Evolutionary conservation across 2,329 filamentous ascomycete species (phyloP), one percentile per base, ranked within the genome.

Genomic region (Mollisiaceae sp.): DNA sequence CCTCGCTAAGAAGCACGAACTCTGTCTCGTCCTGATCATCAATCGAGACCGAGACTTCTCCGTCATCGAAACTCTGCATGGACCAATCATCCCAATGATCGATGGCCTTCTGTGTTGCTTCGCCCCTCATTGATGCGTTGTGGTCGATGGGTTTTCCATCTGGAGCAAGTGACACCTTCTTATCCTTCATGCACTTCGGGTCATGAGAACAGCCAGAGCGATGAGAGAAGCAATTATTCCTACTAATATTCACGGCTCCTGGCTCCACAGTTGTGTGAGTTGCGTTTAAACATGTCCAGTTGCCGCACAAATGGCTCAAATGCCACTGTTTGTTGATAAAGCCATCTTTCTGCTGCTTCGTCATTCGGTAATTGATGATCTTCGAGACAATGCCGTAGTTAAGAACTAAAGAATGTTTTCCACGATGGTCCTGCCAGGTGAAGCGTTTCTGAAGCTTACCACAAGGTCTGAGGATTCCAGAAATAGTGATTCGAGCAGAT

Each of bases 211-310:
- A 75, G n/a, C 70, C 72, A 3, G 58, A 58, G 2, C 66, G 45
- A 59, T 72, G 72, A 27, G 65, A 67, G 60, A 75, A 76, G 64
- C 75, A 76, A 22, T 64, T 68, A 20, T 76, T 76, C 11, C 75
- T 64, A 39, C 65, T 65, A 12, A 65, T 56, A 55, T 76, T 76
- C 27, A 70, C 62, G 20, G 4, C 58, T 18, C 70, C 69, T 2
- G 69, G 62, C 60, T 77, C 75, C 12, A 76, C 66, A 0, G 70
- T 74, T 0, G 71, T 67, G 41, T 77, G 75, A 15, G 45, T 38
- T 1, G 71, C 64, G 56, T 77, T 77, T 15, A 73, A 62, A 50
- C 75, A 77, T 3, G 69, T 74, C 74, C 75, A 77, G 41, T 77
- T 77, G 0, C 75, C 75, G 60, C 75, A 77, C 0, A 76, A 67